A percentile compares a stretch with the other conserved stretches of the same genome.
These are phyloP conservation scores for Rhododendron molle DNA, from an alignment of 148 eudicot species.

Conservation along the genomic window DNA sequence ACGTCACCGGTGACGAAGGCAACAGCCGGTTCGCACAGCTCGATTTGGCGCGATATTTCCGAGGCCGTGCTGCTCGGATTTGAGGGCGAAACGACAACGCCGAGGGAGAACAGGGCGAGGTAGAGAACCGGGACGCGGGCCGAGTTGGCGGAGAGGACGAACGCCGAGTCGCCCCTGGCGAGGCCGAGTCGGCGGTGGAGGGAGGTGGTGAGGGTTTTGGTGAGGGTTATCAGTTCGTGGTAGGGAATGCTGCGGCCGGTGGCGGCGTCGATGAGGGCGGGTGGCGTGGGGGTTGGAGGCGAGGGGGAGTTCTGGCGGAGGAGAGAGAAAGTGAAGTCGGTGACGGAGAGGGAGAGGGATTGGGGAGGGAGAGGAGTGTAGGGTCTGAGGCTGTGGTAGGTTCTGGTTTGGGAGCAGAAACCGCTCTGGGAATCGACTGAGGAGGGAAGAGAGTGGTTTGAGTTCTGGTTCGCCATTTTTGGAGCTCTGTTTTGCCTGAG, in stretches of 20 bases:
- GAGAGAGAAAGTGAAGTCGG: conserved; percentile 19
- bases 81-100: conserved; percentile 27
- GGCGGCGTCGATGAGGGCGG: conserved; percentile 27
- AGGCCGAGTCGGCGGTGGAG: conserved; percentile 5
- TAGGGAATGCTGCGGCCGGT: conserved; percentile 14
- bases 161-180: conserved; percentile 14
- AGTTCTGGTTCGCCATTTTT: background rate
- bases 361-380: conserved; percentile 18
- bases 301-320: conserved; percentile 6
- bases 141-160: conserved; percentile 24
- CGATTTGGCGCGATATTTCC: conserved; percentile 15
- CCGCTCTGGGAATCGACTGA: conserved; percentile 19
- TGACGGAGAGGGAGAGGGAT: conserved; percentile 18
- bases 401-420: conserved; percentile 23
- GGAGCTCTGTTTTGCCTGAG: background rate
- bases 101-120: conserved; percentile 26
- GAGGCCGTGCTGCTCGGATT: conserved; percentile 17
- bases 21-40: conserved; percentile 15
- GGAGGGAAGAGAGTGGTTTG: too few species aligned
- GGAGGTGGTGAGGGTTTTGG: conserved; percentile 9
- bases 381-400: conserved; percentile 24
- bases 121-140: conserved; percentile 16
- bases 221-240: background rate
- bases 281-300: background rate
- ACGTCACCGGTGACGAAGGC: conserved; percentile 7